These are phyloP conservation scores for Phalaenopsis equestris DNA, from an alignment of 106 monocot species.

Conservation along the genomic window DNA sequence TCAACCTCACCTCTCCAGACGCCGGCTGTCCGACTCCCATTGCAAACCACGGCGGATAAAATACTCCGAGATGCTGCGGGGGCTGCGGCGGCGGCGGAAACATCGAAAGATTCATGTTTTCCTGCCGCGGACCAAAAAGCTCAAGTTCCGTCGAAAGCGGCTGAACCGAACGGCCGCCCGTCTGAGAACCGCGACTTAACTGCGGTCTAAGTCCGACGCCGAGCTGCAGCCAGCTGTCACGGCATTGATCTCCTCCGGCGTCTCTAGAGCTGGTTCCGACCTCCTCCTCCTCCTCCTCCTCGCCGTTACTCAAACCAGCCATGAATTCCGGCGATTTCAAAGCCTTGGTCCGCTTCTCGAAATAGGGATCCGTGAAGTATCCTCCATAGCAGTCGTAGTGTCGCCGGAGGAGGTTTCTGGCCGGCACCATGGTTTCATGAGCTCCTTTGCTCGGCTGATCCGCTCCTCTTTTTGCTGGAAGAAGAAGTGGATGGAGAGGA, in stretches of 20 bases:
- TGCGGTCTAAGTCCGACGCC: conserved; percentile 12
- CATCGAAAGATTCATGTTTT: neutral
- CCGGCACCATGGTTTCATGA: conserved; percentile 35
- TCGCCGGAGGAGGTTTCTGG: conserved; percentile 30
- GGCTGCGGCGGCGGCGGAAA: neutral
- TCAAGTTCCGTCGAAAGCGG: conserved; percentile 21
- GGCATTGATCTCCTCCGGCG: conserved; percentile 1
- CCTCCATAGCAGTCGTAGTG: conserved; percentile 20
- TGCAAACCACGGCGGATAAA: conserved; percentile 13
- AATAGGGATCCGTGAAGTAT: neutral
- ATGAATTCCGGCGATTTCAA: neutral
- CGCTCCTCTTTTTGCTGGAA: neutral
- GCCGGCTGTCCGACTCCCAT: neutral
- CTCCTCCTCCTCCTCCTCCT: conserved; percentile 3
- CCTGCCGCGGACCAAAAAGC: conserved; percentile 14
- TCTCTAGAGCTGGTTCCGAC: conserved; percentile 11
- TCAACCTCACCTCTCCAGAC: conserved; percentile 8
- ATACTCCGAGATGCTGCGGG: neutral
- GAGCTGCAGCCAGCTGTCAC: conserved; percentile 32
- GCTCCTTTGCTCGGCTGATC: neutral
- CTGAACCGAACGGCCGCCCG: neutral
- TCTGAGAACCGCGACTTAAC: neutral
- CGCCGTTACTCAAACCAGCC: conserved; percentile 27
- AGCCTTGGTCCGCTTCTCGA: neutral
- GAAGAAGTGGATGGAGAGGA: neutral